Base-by-base conservation (phyloP, 768 basidiomycete genomes). In the Tricholoma saponaceum region DNA sequence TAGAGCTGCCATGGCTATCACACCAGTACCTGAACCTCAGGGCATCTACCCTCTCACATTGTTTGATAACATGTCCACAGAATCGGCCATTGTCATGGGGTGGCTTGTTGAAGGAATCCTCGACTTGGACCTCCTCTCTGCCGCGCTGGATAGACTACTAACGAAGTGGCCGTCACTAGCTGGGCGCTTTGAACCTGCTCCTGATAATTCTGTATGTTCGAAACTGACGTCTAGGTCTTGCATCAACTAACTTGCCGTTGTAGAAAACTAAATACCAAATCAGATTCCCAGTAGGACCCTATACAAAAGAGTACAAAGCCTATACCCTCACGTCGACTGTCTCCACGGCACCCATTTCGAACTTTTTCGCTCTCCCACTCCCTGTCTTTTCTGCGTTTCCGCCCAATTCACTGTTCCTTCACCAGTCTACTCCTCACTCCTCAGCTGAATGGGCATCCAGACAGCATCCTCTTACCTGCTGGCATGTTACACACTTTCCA, bases 401-500 rank as follows among this genome's bases (percentile, higher is more conserved):
- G 22, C 76, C 77, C 22, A 67, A 66, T 18, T 56, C 66, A 8
- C 55, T 79, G n/a, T 76, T 80, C 60, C 62, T 76, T 22, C 69
- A 76, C 54, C 61, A 72, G 1, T 70, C 71, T 1, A 77, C 76
- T 0, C 77, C 76, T 1, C 70, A 72, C 6, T 68, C 70, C 26
- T 76, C 73, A 56, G 56, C 67, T 5, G 55, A 56, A 28, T 78
- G 75, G 75, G 74, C 74, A 53, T 59, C 66, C 6, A 60, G 59
- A 13, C 61, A 51, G 8, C 64, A 74, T 58, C 77, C 77, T 16
- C 61, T 79, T 44, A 77, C 75, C 13, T 76, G 71, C 60, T 79
- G 76, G 76, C 76, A 79, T 41, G 46, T 79, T 18, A 74, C 73
- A 7, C 70, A 73, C 49, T 76, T 79, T 58, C 76, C 75, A 3